phyloP scores from a whole-genome alignment of 257 asterid species.

The Apocynum venetum region DNA sequence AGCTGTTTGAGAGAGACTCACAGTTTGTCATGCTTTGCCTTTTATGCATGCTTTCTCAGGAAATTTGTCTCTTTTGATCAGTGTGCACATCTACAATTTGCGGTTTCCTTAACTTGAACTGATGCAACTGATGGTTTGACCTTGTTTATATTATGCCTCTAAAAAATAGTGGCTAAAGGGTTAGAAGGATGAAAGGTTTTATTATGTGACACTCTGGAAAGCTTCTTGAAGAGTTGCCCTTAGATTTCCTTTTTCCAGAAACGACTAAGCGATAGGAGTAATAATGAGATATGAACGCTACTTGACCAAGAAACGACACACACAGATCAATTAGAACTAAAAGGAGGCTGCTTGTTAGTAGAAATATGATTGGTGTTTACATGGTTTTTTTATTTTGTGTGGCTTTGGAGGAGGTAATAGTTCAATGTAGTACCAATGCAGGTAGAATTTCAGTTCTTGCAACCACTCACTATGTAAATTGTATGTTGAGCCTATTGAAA shows the following conservation, averaged over 20 bases:
- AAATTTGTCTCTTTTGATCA: not conserved
- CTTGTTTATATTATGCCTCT: not conserved
- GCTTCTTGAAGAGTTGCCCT: not conserved
- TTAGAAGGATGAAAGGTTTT: not conserved
- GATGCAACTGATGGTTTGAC: not conserved
- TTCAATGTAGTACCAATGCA: not conserved
- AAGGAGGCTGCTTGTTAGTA: not conserved
- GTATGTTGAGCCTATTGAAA: not conserved
- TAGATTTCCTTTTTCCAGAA: not conserved
- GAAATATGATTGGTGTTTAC: not conserved
- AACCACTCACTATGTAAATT: not conserved
- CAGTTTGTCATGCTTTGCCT: not conserved
- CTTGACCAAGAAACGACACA: not conserved
- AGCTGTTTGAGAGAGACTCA: not conserved
- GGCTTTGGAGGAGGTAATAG: not conserved
- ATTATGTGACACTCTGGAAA: not conserved
- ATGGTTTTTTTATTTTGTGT: not conserved
- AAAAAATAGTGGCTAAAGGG: not conserved
- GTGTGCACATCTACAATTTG: not conserved
- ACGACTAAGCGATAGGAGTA: not conserved
- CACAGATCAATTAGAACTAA: not conserved
- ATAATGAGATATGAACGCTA: not conserved
- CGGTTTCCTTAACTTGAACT: not conserved
- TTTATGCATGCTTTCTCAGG: not conserved
- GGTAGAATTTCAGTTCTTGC: not conserved